These are phyloP conservation scores for Phoma sp. DNA, from an alignment of 2,329 filamentous ascomycete genomes.

Conservation along the genomic window DNA sequence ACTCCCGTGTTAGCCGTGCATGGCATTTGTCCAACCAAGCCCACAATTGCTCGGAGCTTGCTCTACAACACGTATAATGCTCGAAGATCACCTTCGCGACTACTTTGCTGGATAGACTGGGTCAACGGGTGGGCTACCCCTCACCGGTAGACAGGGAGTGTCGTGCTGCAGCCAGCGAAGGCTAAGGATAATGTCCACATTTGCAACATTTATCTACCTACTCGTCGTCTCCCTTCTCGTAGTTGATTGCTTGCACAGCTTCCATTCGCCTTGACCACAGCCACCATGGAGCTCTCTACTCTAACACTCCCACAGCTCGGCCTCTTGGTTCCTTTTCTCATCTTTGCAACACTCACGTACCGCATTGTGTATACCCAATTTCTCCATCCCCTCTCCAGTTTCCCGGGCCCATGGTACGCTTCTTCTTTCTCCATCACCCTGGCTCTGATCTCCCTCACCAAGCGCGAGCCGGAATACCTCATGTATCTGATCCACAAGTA, in stretches of 20 bases:
- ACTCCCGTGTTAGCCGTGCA: neutral
- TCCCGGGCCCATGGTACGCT: slow-evolving; percentile 53
- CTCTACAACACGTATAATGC: neutral
- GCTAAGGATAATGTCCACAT: too few species aligned
- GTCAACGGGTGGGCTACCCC: neutral
- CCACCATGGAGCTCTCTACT: neutral
- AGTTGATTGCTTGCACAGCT: too few species aligned
- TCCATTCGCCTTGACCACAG: too few species aligned
- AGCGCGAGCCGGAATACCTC: slow-evolving; percentile 40
- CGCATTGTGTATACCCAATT: slow-evolving; percentile 4
- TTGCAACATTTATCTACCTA: neutral
- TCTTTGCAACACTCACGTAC: neutral
- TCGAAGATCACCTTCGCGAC: neutral
- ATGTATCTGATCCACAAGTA: slow-evolving; percentile 39
- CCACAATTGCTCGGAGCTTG: neutral
- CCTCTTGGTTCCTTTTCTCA: neutral
- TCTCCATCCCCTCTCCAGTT: slow-evolving; percentile 22
- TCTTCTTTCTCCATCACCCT: slow-evolving; percentile 44
- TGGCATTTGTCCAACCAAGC: neutral
- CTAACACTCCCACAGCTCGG: neutral
- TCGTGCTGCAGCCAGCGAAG: neutral
- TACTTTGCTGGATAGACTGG: neutral
- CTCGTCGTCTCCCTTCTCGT: neutral
- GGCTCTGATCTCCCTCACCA: slow-evolving; percentile 36
- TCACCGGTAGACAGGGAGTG: neutral